Evolutionary conservation across 2,329 filamentous ascomycete species (phyloP).

Genomic region (Ceratocystis destructans): DNA sequence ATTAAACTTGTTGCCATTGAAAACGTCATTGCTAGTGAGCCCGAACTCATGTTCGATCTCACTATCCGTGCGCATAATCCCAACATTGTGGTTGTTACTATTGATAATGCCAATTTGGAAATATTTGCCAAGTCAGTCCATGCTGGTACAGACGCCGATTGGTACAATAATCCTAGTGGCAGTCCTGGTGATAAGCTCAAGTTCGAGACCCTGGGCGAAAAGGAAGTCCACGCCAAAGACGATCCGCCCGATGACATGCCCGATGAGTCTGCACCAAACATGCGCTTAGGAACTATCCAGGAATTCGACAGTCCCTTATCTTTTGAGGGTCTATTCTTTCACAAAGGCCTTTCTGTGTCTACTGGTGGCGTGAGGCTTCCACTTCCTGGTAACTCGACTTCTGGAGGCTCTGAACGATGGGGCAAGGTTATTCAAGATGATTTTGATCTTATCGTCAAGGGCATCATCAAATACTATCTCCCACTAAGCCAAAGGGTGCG

Average conservation of each 20-base stretch:
- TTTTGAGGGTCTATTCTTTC: slow-evolving; percentile 83
- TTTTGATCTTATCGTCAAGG: slow-evolving; percentile 85
- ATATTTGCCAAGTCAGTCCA: slow-evolving; percentile 91
- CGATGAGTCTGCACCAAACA: slow-evolving; percentile 59
- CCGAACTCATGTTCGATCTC: slow-evolving; percentile 89
- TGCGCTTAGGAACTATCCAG: slow-evolving; percentile 80
- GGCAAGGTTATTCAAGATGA: slow-evolving; percentile 79
- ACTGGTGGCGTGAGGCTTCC: slow-evolving; percentile 70
- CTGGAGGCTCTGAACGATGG: slow-evolving; percentile 76
- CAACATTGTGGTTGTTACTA: slow-evolving; percentile 76
- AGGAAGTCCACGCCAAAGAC: slow-evolving; percentile 21
- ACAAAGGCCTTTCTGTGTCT: slow-evolving; percentile 55
- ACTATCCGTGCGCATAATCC: slow-evolving; percentile 81
- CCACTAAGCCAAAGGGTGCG: slow-evolving; percentile 47
- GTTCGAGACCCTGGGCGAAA: slow-evolving; percentile 1
- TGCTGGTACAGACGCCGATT: slow-evolving; percentile 54
- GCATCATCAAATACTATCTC: slow-evolving; percentile 70
- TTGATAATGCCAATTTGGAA: slow-evolving; percentile 77
- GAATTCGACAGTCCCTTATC: slow-evolving; percentile 75
- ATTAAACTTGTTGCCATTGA: slow-evolving; percentile 69
- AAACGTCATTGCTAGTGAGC: slow-evolving; percentile 84
- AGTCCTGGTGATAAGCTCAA: slow-evolving; percentile 6
- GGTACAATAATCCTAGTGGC: slow-evolving; percentile 35
- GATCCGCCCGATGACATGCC: slow-evolving; percentile 42
- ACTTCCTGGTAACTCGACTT: slow-evolving; percentile 77